Evolutionary conservation across 192 early-diverging fungal species (phyloP).

Genomic region (Coemansia sp.): DNA sequence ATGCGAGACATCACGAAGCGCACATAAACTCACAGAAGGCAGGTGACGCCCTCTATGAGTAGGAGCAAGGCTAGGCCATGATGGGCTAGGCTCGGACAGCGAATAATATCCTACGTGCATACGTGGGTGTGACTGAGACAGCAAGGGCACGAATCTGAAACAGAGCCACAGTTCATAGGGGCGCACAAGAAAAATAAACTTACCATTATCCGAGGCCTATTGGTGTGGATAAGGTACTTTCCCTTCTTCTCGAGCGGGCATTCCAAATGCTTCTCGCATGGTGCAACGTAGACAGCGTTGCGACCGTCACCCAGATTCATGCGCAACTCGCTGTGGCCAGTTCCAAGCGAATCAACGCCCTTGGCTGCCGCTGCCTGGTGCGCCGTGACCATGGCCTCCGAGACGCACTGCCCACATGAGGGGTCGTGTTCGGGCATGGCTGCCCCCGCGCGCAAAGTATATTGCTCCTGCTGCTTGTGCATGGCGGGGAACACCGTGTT

Average conservation of each 20-base stretch:
- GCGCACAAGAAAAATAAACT: slow-evolving; percentile 12
- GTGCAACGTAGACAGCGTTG: slow-evolving; percentile 52
- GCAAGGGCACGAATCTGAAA: not conserved
- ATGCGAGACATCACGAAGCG: not conserved
- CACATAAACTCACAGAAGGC: not conserved
- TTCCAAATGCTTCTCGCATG: slow-evolving; percentile 45
- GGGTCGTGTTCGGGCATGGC: slow-evolving; percentile 20
- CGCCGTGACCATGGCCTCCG: slow-evolving; percentile 31
- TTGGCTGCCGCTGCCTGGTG: slow-evolving; percentile 23
- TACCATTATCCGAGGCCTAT: slow-evolving; percentile 53
- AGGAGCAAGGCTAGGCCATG: not conserved
- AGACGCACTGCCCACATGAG: slow-evolving; percentile 45
- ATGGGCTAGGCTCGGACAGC: not conserved
- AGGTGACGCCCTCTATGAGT: not conserved
- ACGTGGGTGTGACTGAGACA: not conserved
- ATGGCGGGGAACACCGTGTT: slow-evolving; percentile 25
- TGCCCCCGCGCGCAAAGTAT: not conserved
- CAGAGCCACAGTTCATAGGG: not conserved
- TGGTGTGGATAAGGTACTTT: slow-evolving; percentile 50
- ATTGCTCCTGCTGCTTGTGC: slow-evolving; percentile 8
- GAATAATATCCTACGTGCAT: slow-evolving; percentile 6
- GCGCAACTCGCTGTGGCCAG: slow-evolving; percentile 28
- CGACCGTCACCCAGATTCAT: slow-evolving; percentile 50
- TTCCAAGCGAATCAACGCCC: slow-evolving; percentile 16
- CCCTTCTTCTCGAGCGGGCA: slow-evolving; percentile 53